Evolutionary conservation across 169 alveolate genomes (phyloP).

Genomic region (Plasmodium malariae): DNA sequence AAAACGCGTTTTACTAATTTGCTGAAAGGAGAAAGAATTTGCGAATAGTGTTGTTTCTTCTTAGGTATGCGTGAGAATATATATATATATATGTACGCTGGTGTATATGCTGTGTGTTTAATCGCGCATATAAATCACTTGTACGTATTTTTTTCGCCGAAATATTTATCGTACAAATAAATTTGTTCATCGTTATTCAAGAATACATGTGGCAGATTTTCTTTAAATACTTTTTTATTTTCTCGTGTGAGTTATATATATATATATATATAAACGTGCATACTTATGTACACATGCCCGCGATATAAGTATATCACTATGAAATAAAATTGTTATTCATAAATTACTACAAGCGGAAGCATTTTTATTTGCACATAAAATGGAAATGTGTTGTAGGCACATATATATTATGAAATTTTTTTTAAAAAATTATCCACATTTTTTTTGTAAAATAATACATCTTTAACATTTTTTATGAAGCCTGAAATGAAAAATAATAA

Average conservation of each 20-base stretch:
- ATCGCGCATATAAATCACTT: not conserved
- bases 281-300: not conserved
- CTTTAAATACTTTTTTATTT: too few species aligned
- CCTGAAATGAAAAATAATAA: slow-evolving; percentile 6
- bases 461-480: slow-evolving; percentile 44
- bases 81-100: not conserved
- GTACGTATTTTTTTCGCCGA: not conserved
- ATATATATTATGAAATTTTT: slow-evolving; percentile 12
- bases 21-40: not conserved
- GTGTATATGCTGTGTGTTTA: not conserved
- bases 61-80: too few species aligned
- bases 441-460: slow-evolving; percentile 50
- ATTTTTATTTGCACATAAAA: not conserved
- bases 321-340: not conserved
- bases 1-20: slow-evolving; percentile 25
- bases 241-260: not conserved
- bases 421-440: slow-evolving; percentile 39
- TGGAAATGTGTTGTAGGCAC: not conserved
- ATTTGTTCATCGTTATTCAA: not conserved
- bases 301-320: not conserved
- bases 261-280: not conserved
- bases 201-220: not conserved
- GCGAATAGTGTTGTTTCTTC: not conserved
- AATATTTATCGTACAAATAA: too few species aligned
- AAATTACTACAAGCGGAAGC: not conserved